Conservation (phyloP, 2,329 filamentous ascomycete genomes). For the Hysterium pulicare region DNA sequence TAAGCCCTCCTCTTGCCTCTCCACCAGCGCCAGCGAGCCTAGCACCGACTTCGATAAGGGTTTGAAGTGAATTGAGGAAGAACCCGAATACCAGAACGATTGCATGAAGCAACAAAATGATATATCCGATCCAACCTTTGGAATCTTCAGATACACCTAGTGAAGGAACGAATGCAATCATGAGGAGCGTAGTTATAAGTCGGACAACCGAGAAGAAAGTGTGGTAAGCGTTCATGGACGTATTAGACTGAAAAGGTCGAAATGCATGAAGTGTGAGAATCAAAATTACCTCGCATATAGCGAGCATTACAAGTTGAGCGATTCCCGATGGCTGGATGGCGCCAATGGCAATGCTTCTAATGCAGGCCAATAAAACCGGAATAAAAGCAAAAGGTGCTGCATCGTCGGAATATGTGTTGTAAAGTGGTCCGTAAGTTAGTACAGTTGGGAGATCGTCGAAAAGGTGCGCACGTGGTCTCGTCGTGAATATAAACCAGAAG, state of each 20-base stretch:
- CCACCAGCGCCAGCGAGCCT: constrained; percentile 79
- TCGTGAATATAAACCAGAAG: constrained; percentile 73
- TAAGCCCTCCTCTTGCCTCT: constrained; percentile 73
- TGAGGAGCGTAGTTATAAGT: constrained; percentile 59
- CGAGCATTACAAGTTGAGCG: constrained; percentile 85
- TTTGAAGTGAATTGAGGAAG: constrained; percentile 87
- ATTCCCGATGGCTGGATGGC: constrained; percentile 91
- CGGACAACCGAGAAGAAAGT: constrained; percentile 77
- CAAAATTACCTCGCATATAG: constrained; percentile 89
- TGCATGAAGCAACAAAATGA: constrained; percentile 81
- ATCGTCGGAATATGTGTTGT: constrained; percentile 96
- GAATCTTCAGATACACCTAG: constrained; percentile 73
- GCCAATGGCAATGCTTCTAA: constrained; percentile 86
- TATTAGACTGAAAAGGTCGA: constrained; percentile 82
- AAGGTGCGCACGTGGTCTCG: constrained; percentile 77
- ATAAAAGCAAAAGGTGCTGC: constrained; percentile 87
- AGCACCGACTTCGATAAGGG: constrained; percentile 82
- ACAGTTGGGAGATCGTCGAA: constrained; percentile 93
- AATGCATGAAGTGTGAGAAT: constrained; percentile 86
- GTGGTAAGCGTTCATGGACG: constrained; percentile 97
- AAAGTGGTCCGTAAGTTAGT: constrained; percentile 84
- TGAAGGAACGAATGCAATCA: constrained; percentile 72
- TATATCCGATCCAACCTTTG: constrained; percentile 94
- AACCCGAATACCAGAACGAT: constrained; percentile 86
- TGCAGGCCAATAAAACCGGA: constrained; percentile 77